Percentiles rank a stretch among this genome's conserved stretches.
Evolutionary conservation across 2,329 filamentous ascomycete genomes (phyloP).

Genomic region (Ophiostoma pallidulum): DNA sequence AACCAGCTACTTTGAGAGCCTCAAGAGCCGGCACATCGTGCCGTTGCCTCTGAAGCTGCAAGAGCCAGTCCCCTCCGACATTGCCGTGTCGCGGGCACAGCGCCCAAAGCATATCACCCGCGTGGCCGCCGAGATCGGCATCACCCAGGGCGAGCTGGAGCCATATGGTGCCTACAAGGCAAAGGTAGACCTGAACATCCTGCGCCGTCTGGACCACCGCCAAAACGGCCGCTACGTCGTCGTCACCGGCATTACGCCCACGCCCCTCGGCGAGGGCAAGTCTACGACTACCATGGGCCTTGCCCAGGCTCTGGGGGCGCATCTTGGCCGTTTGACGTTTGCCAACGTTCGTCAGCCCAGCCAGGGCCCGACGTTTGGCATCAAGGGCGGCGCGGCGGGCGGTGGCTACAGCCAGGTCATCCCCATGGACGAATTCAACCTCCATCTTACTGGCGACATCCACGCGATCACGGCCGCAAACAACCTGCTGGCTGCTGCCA

Average conservation of each 20-base stretch:
- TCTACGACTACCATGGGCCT: conserved; percentile 96
- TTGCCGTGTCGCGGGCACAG: conserved; percentile 81
- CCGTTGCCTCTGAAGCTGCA: conserved; percentile 76
- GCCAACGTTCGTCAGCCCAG: conserved; percentile 96
- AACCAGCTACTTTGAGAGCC: conserved; percentile 68
- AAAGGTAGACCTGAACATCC: conserved; percentile 76
- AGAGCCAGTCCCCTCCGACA: conserved; percentile 86
- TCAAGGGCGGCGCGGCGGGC: conserved; percentile 95
- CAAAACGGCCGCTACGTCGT: conserved; percentile 84
- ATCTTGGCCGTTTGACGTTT: conserved; percentile 79
- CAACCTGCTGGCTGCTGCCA: conserved; percentile 90
- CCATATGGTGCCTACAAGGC: conserved; percentile 93
- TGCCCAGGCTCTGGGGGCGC: conserved; percentile 82
- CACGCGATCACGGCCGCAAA: conserved; percentile 96
- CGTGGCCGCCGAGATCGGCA: conserved; percentile 78
- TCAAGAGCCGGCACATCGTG: conserved; percentile 69
- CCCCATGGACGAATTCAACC: conserved; percentile 99
- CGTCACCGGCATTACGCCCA: conserved; percentile 92
- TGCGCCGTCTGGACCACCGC: conserved; percentile 79
- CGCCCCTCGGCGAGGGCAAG: conserved; percentile 93
- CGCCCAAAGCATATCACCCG: conserved; percentile 84
- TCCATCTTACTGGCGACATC: conserved; percentile 95
- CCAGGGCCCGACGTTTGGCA: conserved; percentile 95
- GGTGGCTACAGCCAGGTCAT: conserved; percentile 99
- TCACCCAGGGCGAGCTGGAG: conserved; percentile 81